A percentile compares a stretch with the other conserved stretches of the same genome.
These are phyloP conservation scores for Megacollybia marginata DNA, from an alignment of 768 basidiomycete genomes.

Conservation along the genomic window DNA sequence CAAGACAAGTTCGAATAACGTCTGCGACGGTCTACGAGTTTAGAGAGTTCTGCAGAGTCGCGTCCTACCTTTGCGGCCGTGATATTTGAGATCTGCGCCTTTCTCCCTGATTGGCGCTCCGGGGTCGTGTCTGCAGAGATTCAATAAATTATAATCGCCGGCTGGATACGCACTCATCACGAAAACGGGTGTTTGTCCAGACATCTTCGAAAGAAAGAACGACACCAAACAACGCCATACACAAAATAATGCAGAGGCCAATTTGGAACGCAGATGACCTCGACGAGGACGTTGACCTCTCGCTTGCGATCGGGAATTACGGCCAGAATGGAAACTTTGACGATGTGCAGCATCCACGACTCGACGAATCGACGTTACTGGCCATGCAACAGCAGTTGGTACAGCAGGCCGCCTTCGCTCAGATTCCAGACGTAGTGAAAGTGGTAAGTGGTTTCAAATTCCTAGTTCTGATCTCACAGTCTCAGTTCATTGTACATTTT, in stretches of 20 bases:
- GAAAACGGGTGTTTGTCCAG: conserved; percentile 72
- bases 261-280: background rate
- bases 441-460: conserved; percentile 41
- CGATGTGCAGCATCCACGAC: conserved; percentile 53
- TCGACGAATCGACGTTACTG: conserved; percentile 62
- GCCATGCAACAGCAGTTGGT: conserved; percentile 81
- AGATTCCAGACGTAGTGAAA: conserved; percentile 87
- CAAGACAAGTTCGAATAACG: conserved; percentile 95
- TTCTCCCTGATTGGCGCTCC: conserved; percentile 88
- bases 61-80: conserved; percentile 81
- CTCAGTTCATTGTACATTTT: conserved; percentile 90
- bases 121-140: conserved; percentile 75
- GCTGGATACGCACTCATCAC: conserved; percentile 58
- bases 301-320: conserved; percentile 33
- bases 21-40: conserved; percentile 82
- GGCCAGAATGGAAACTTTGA: conserved; percentile 55
- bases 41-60: background rate
- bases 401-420: conserved; percentile 74
- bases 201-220: conserved; percentile 20
- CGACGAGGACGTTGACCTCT: conserved; percentile 38
- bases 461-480: conserved; percentile 3
- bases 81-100: conserved; percentile 96
- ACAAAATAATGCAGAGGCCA: background rate
- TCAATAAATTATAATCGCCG: background rate
- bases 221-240: too few relatives aligned